These are phyloP conservation scores for Vararia minispora DNA, from an alignment of 768 basidiomycete genomes.

Conservation along the genomic window DNA sequence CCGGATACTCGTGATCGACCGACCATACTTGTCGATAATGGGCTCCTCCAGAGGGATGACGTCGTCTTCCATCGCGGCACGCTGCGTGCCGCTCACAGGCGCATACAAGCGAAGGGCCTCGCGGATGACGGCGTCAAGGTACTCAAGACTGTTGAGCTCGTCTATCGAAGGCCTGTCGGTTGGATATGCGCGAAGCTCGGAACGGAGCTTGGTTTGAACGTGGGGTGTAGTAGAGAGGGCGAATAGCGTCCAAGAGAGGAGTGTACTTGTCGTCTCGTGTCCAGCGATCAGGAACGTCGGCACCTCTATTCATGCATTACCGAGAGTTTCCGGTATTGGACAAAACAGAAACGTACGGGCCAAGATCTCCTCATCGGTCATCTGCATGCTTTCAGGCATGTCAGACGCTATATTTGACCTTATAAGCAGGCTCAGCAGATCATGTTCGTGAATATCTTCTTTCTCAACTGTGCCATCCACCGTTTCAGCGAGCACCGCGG, in stretches of 20 bases:
- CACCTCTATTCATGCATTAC: constrained; percentile 14
- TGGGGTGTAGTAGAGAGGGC: constrained; percentile 20
- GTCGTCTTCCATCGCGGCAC: constrained; percentile 18
- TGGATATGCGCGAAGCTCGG: constrained; percentile 19
- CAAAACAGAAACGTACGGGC: constrained; percentile 12
- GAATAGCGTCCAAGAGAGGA: constrained; percentile 25
- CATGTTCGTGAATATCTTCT: constrained; percentile 14
- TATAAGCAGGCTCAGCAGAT: constrained; percentile 20
- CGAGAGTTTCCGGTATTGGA: not conserved
- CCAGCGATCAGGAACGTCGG: constrained; percentile 22
- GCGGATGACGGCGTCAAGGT: constrained; percentile 23
- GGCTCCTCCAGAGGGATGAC: constrained; percentile 18
- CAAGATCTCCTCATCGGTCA: constrained; percentile 22
- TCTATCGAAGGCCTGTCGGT: constrained; percentile 19
- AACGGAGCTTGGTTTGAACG: constrained; percentile 23
- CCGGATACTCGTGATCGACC: not conserved
- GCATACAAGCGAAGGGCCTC: constrained; percentile 20
- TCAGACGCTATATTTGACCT: constrained; percentile 23
- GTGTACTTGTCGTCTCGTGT: constrained; percentile 19
- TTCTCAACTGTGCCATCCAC: constrained; percentile 3
- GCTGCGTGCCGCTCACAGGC: constrained; percentile 15
- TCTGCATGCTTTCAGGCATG: constrained; percentile 14
- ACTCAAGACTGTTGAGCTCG: constrained; percentile 19
- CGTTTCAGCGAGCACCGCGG: constrained; percentile 14
- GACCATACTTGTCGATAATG: not conserved